Percentiles rank a stretch among this genome's conserved stretches.
These are phyloP conservation scores for Metschnikowia koreensis DNA, from an alignment of 805 yeast species.

Conservation along the genomic window DNA sequence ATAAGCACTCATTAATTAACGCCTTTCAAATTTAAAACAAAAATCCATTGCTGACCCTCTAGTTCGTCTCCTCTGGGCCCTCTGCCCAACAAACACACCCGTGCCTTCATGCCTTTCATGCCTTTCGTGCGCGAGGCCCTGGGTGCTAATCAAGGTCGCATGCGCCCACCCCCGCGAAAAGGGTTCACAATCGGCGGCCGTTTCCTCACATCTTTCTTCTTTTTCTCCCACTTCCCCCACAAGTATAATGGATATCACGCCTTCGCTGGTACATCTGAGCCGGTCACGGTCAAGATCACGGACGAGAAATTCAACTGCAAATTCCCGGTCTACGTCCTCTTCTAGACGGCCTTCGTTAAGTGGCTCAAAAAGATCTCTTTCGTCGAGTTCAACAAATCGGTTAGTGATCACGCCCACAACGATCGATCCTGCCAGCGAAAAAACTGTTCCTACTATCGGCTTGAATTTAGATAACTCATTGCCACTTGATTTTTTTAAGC, in stretches of 20 bases:
- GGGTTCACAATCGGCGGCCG: not conserved
- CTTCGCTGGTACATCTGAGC: conserved; percentile 21
- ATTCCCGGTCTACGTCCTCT: conserved; percentile 34
- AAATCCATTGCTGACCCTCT: no score
- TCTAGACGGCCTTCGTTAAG: conserved; percentile 33
- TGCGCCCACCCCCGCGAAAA: not conserved
- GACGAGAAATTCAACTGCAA: conserved; percentile 32
- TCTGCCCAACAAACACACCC: no score
- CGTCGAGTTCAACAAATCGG: conserved; percentile 32
- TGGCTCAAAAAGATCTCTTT: conserved; percentile 33
- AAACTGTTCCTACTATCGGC: conserved; percentile 48
- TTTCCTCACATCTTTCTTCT: not conserved
- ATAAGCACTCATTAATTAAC: no score
- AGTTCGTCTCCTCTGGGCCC: no score
- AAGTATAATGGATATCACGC: conserved; percentile 16
- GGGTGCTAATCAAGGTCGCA: not conserved
- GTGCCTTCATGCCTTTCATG: not conserved
- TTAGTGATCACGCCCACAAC: conserved; percentile 28
- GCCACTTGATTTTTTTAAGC: conserved; percentile 82
- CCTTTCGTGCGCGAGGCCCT: not conserved
- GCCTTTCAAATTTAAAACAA: no score
- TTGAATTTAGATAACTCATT: conserved; percentile 70
- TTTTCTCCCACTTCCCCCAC: not conserved
- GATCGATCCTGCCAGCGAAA: conserved; percentile 29
- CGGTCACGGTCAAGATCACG: conserved; percentile 40